Percentiles rank a stretch among this genome's conserved stretches.
Evolutionary conservation across 306 rosid genomes (phyloP).

Genomic region (Rosa persica): DNA sequence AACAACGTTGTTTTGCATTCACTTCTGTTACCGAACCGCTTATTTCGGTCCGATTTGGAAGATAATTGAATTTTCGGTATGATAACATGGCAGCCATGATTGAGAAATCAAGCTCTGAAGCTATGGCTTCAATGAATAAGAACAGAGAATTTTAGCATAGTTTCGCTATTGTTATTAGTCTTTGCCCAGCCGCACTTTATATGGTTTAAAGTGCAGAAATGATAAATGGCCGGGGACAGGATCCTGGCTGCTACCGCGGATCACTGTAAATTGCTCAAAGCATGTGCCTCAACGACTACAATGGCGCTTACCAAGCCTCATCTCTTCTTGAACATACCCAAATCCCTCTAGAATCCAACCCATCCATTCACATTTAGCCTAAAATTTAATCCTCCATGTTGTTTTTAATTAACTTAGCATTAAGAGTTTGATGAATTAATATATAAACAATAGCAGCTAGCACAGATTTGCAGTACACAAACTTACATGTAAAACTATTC

Average conservation of each 20-base stretch:
- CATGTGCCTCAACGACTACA: slow-evolving; percentile 17
- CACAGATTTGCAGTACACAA: slow-evolving; percentile 9
- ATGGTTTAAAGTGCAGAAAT: background rate
- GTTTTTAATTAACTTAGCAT: background rate
- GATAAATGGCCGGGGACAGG: background rate
- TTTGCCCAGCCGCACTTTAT: background rate
- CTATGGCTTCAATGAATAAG: too few relatives aligned
- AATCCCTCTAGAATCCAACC: slow-evolving; percentile 7
- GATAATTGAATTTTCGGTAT: too few relatives aligned
- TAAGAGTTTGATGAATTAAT: background rate
- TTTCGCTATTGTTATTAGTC: too few relatives aligned
- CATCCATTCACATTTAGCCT: background rate
- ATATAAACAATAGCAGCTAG: background rate
- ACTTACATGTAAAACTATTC: slow-evolving; percentile 6
- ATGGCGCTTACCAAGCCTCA: slow-evolving; percentile 2
- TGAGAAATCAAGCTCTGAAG: too few relatives aligned
- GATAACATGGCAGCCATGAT: too few relatives aligned
- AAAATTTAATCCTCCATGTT: background rate
- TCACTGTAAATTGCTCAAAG: slow-evolving; percentile 8
- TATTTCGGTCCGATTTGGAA: too few relatives aligned
- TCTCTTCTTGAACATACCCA: background rate
- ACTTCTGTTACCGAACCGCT: too few relatives aligned
- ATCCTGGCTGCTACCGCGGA: slow-evolving; percentile 4
- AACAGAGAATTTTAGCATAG: too few relatives aligned
- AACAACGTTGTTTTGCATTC: too few relatives aligned